These are phyloP conservation scores for Fraxinus baroniana DNA, from an alignment of 305 asterid genomes.

Conservation along the genomic window DNA sequence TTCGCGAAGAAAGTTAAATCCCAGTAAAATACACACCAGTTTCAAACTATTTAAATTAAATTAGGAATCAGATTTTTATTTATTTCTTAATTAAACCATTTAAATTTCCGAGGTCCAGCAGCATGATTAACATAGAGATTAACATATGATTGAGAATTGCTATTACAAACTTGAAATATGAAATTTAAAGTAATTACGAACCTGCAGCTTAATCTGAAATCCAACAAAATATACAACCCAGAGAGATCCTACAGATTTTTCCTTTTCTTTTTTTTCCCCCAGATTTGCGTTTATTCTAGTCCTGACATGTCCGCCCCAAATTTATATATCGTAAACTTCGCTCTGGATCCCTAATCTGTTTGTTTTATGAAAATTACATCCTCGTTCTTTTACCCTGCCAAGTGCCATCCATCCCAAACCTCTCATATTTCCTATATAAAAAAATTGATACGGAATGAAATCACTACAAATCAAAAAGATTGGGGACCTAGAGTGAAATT, in stretches of 20 bases:
- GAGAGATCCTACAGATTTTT: background rate
- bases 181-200: background rate
- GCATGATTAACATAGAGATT: background rate
- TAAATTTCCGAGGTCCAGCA: background rate
- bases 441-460: background rate
- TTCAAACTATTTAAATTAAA: background rate
- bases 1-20: slow-evolving; percentile 12
- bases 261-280: background rate
- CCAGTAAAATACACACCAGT: background rate
- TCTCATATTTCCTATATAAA: background rate
- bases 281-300: background rate
- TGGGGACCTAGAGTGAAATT: background rate
- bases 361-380: background rate
- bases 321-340: background rate
- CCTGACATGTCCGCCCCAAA: background rate
- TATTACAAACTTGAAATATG: background rate
- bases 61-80: background rate
- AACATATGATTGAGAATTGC: background rate
- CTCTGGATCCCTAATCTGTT: background rate
- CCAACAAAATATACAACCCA: background rate
- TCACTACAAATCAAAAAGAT: background rate
- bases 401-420: background rate
- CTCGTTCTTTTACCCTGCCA: background rate
- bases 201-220: background rate
- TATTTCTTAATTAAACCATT: background rate